phyloP scores from a whole-genome alignment of 495 filamentous ascomycete genomes.

The Aspergillus bertholletiae region DNA sequence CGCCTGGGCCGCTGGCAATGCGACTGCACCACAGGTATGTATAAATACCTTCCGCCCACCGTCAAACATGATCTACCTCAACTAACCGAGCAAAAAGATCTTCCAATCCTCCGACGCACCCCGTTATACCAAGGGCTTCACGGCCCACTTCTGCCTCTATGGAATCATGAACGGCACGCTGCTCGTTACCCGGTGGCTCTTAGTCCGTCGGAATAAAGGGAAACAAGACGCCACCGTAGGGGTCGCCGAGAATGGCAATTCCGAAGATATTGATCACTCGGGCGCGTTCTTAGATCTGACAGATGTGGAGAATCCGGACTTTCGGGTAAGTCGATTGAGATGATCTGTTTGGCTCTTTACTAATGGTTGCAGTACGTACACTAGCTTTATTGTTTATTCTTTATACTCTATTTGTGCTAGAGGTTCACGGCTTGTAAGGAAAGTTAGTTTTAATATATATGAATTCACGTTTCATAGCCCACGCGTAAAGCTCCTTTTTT shows the following conservation, averaged over 20 bases:
- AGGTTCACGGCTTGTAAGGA: too few relatives aligned
- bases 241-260: not conserved
- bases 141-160: slow-evolving; percentile 19
- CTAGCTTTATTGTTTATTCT: too few relatives aligned
- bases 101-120: slow-evolving; percentile 26
- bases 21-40: slow-evolving; percentile 29
- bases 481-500: too few relatives aligned
- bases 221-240: not conserved
- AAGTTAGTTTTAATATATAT: too few relatives aligned
- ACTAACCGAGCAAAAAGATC: too few relatives aligned
- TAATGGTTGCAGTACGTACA: slow-evolving; percentile 1
- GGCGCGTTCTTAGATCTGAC: slow-evolving; percentile 56
- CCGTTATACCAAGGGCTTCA: slow-evolving; percentile 21
- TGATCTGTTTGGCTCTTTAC: not conserved
- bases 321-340: slow-evolving; percentile 45
- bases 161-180: slow-evolving; percentile 12
- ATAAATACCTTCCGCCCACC: too few relatives aligned
- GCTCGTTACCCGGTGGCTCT: slow-evolving; percentile 9
- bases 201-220: slow-evolving; percentile 12
- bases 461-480: too few relatives aligned
- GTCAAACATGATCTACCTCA: too few relatives aligned
- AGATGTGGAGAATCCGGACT: slow-evolving; percentile 54
- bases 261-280: slow-evolving; percentile 7
- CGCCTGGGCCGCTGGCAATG: slow-evolving; percentile 26
- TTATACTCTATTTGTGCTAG: too few relatives aligned